Conservation (phyloP, 83 land plant species). For the Diphasiastrum complanatum region DNA sequence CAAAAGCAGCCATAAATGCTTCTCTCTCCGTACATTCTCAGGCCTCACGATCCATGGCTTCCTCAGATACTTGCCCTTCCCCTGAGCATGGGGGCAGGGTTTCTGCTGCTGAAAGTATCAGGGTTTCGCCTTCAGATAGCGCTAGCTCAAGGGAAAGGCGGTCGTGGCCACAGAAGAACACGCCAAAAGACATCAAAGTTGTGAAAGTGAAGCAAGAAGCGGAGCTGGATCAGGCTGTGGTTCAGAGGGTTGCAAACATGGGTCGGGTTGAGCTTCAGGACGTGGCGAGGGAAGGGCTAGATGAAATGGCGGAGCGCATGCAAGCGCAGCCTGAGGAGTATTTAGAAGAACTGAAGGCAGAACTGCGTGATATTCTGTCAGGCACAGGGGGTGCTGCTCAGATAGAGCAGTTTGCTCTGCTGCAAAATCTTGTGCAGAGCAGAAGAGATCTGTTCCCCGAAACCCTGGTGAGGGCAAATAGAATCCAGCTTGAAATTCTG, state of each 20-base stretch:
- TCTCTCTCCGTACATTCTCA: too few species aligned
- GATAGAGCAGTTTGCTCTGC: conserved; percentile 7
- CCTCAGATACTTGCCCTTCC: too few species aligned
- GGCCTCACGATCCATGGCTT: too few species aligned
- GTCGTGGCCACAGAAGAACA: background rate
- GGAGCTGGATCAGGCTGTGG: background rate
- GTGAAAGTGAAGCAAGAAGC: background rate
- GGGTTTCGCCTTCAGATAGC: conserved; percentile 12
- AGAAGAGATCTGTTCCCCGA: conserved; percentile 6
- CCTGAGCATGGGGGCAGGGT: too few species aligned
- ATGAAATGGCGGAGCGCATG: background rate
- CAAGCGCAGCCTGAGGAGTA: conserved; percentile 10
- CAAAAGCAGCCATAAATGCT: too few species aligned
- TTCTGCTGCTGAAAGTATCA: too few species aligned
- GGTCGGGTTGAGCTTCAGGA: conserved; percentile 4
- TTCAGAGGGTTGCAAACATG: conserved; percentile 11
- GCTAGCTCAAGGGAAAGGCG: conserved; percentile 7
- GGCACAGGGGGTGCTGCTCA: conserved; percentile 4
- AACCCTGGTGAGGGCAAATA: background rate
- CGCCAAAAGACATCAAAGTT: too few species aligned
- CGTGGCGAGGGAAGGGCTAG: background rate
- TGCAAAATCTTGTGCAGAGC: conserved; percentile 5
- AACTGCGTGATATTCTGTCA: conserved; percentile 6
- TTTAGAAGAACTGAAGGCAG: conserved; percentile 9
- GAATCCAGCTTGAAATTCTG: too few species aligned